Percentiles rank a stretch among this genome's conserved stretches.
Evolutionary conservation across 768 basidiomycete genomes (phyloP).

Genomic region (Baorangia bicolor): DNA sequence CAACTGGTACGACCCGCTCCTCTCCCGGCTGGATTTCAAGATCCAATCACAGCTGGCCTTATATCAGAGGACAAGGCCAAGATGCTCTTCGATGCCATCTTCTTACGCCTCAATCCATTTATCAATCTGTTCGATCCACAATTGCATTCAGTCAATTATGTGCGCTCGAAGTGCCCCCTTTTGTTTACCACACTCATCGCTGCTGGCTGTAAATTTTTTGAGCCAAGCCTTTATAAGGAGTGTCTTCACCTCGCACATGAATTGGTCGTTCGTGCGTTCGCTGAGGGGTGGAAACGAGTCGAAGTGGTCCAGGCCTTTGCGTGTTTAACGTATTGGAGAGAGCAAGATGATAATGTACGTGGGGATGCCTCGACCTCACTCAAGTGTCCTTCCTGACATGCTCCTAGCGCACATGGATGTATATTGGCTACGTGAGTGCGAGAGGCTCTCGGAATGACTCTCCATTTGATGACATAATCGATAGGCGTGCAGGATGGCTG

Average conservation of each 20-base stretch:
- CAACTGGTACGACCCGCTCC: conserved; percentile 36
- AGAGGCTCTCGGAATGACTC: not conserved
- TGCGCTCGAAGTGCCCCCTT: conserved; percentile 77
- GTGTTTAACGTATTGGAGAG: conserved; percentile 87
- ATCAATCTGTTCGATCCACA: conserved; percentile 86
- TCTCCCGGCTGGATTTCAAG: conserved; percentile 44
- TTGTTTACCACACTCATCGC: conserved; percentile 84
- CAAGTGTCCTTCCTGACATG: conserved; percentile 12
- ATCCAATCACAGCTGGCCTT: conserved; percentile 72
- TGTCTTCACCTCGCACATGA: conserved; percentile 74
- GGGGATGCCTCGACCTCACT: conserved; percentile 4
- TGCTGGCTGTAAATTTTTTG: conserved; percentile 84
- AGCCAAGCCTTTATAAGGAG: conserved; percentile 60
- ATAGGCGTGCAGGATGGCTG: conserved; percentile 85
- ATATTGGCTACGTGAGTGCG: conserved; percentile 74
- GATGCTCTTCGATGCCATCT: conserved; percentile 74
- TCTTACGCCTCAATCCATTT: conserved; percentile 83
- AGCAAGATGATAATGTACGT: conserved; percentile 78
- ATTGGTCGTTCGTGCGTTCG: conserved; percentile 74
- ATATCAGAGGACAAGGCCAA: conserved; percentile 69
- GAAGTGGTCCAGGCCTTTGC: conserved; percentile 90
- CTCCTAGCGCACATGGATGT: conserved; percentile 76
- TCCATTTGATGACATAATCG: conserved; percentile 1
- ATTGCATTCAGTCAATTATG: conserved; percentile 78
- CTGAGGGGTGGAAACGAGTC: conserved; percentile 74